Evolutionary conservation across 495 filamentous ascomycete genomes (phyloP).

Genomic region (Hypoxylon trugodes): DNA sequence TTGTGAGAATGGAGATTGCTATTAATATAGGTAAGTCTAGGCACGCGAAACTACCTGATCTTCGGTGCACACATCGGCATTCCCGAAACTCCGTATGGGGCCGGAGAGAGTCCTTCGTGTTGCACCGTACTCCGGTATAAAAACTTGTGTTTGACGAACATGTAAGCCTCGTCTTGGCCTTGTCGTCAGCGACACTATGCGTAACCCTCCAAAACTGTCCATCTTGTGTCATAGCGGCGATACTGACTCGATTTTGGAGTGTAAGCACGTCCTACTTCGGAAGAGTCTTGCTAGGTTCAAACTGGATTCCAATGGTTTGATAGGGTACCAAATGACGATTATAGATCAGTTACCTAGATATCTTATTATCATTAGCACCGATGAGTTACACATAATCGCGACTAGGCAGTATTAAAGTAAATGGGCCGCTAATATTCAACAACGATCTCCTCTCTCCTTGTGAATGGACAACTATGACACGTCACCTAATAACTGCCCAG

Average conservation of each 20-base stretch:
- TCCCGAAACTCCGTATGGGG: conserved; percentile 22
- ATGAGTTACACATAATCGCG: conserved; percentile 3
- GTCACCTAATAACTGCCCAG: too few species aligned
- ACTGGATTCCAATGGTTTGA: too few species aligned
- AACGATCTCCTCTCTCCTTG: conserved; percentile 8
- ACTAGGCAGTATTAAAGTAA: not conserved
- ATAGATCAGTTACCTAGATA: too few species aligned
- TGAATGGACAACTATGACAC: conserved; percentile 32
- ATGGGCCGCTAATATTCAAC: too few species aligned
- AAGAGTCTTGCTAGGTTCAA: not conserved
- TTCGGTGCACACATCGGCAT: conserved; percentile 1
- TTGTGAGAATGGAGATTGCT: not conserved
- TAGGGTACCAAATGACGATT: too few species aligned
- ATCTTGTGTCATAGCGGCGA: not conserved
- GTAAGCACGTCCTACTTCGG: not conserved
- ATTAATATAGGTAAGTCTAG: conserved; percentile 1
- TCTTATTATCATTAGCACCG: not conserved
- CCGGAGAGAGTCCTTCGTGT: conserved; percentile 14
- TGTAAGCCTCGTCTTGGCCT: conserved; percentile 28
- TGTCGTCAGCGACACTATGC: conserved; percentile 6
- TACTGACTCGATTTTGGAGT: not conserved
- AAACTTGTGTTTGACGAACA: conserved; percentile 10
- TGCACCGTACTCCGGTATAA: conserved; percentile 24
- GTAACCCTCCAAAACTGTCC: not conserved
- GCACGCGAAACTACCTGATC: not conserved